Percentiles rank a stretch among this genome's conserved stretches.
Conservation (phyloP, 1,284 basidiomycete genomes). For the Cerioporus squamosus region DNA sequence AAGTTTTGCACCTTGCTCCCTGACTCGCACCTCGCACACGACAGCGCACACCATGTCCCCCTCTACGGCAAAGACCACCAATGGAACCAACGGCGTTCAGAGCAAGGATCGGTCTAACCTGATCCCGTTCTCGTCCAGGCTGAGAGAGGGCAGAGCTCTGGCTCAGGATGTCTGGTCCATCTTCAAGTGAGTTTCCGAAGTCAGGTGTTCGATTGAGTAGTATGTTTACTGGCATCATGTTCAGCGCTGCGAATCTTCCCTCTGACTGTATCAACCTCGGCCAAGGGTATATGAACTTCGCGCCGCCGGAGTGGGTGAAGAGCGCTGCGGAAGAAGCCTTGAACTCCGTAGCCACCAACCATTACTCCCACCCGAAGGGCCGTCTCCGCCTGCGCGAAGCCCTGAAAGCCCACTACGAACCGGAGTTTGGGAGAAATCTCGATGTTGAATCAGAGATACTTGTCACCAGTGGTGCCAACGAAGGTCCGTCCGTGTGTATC, state of each 20-base stretch:
- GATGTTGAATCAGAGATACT: conserved; percentile 89
- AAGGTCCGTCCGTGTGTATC: conserved; percentile 57
- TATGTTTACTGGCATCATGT: conserved; percentile 12
- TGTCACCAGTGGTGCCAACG: conserved; percentile 95
- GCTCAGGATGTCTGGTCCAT: conserved; percentile 92
- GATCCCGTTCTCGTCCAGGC: conserved; percentile 68
- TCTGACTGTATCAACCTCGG: conserved; percentile 90
- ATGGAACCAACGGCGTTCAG: conserved; percentile 14
- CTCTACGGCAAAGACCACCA: conserved; percentile 8
- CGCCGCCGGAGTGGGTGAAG: conserved; percentile 84
- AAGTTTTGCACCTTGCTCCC: neutral
- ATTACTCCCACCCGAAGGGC: conserved; percentile 92
- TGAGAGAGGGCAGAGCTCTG: conserved; percentile 74
- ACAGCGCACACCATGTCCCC: conserved; percentile 12
- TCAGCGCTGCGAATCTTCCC: conserved; percentile 80
- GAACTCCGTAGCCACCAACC: conserved; percentile 71
- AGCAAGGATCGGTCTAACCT: conserved; percentile 50
- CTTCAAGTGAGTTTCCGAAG: conserved; percentile 70
- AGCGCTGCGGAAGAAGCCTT: conserved; percentile 79
- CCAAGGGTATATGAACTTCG: conserved; percentile 94
- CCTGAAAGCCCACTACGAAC: conserved; percentile 78
- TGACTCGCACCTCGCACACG: conserved; percentile 5
- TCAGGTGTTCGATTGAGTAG: neutral
- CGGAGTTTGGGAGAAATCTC: conserved; percentile 74
- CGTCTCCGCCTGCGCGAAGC: conserved; percentile 86